Evolutionary conservation across 345 rosid species (phyloP), one percentile per base, ranked within the genome.

Genomic region (Rubroshorea leprosula): DNA sequence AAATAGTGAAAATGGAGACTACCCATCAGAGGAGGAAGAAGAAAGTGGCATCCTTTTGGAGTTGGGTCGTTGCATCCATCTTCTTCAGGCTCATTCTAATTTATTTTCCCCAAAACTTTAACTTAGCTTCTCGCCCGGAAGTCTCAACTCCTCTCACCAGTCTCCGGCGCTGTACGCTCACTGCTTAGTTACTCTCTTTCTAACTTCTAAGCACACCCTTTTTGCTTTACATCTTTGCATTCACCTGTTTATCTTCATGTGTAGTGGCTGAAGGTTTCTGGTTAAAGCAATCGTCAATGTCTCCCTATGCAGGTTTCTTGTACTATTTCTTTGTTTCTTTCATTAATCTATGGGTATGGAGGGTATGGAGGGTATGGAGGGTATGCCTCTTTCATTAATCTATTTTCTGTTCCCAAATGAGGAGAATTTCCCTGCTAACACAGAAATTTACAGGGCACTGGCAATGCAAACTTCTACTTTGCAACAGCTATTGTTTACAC

Each of bases 321-420:
- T 23, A 35, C 14, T 45, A 6, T 19, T 15, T 43, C 31, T 15
- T 17, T 7, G 10, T 31, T 38, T 13, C 5, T 0, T 0, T 24
- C 50, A 18, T 26, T 27, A 93, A 89, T 62, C 80, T 89, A 41
- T 93, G 97, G 97, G 87, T 89, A 71, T 93, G 97, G 99, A 79
- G 96, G 97, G 99, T 89, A 83, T 23, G 53, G n/a, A n/a, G 97
- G 97, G 87, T 89, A 71, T 93, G 97, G 99, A 79, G 96, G 97
- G 99, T 89, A 83, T 23, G 53, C 13, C 60, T 43, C 24, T 67
- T 54, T 53, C 19, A 61, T 38, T 49, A 47, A 26, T 43, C 21
- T 54, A 25, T 6, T 35, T 35, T 35, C 41, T 35, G 12, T 35
- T 35, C 12, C 41, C 41, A 19, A 27, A 48, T 23, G 21, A 43